Evolutionary conservation across 2,329 filamentous ascomycete species (phyloP), one percentile per base, ranked within the genome.

Genomic region (Claviceps spartinae): DNA sequence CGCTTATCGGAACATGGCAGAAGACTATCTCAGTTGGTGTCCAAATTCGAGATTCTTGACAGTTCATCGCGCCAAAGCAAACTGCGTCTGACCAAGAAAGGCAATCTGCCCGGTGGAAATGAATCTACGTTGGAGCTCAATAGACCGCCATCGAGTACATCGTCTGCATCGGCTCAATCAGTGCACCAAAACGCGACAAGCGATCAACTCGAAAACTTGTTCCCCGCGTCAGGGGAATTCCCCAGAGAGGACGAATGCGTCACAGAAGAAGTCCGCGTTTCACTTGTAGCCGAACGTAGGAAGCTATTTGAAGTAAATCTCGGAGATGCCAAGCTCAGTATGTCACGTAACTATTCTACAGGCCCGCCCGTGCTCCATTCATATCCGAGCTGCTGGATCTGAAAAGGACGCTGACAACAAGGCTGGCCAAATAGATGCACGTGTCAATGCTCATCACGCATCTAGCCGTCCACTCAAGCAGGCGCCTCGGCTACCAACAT

Each of bases 11-110:
- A 43, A 38, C 22, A 30, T 11, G 46, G 50, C 4, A 52, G 46
- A 13, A 30, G 16, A n/a, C 53, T 69, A 24, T 61, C 66, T 38
- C 60, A 64, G 30, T 61, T 69, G 16, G 60, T 69, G 0, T 65
- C 63, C n/a, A 67, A 63, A 43, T 69, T 67, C 40, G 66, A 69
- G 54, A 54, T 56, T n/a, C 56, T 65, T 3, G 63, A 66, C 47
- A 56, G 56, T 20, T 41, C 50, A 6, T 47, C 56, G 37, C 54
- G 48, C 24, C 38, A 48, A 18, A 38, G 38, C 49, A 52, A 47
- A 18, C 22, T 26, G 4, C 1, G 48, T n/a, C 43, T 26, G n/a
- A 14, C 14, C 16, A 47, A 41, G 20, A 36, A 34, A 42, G 5
- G 7, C 20, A 38, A 40, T 14, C 20, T n/a, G 34, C 34, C 38